These are phyloP conservation scores for Rhizophlyctis rosea DNA, from an alignment of 192 early-diverging fungal genomes.

Conservation along the genomic window DNA sequence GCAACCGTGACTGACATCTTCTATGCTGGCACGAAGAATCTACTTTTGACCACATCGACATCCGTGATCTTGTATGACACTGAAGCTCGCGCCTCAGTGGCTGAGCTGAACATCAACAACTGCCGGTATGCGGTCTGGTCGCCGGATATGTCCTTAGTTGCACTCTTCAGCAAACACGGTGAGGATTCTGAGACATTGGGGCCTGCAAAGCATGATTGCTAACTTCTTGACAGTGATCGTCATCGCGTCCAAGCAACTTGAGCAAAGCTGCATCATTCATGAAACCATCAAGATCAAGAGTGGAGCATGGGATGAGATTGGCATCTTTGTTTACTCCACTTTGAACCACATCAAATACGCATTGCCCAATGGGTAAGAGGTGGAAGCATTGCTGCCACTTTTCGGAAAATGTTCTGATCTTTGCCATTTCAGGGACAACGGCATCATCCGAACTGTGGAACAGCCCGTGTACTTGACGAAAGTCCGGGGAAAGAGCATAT, in stretches of 20 bases:
- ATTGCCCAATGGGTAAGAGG: conserved; percentile 80
- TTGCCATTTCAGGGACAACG: conserved; percentile 70
- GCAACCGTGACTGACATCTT: conserved; percentile 81
- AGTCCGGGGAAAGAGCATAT: conserved; percentile 80
- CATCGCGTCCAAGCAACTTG: conserved; percentile 79
- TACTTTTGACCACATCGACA: conserved; percentile 78
- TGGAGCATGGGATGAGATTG: conserved; percentile 90
- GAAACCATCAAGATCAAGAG: conserved; percentile 99
- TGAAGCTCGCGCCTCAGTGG: conserved; percentile 70
- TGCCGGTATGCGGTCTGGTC: conserved; percentile 97
- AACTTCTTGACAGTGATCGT: conserved; percentile 64
- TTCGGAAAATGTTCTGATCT: neutral
- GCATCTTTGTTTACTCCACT: conserved; percentile 92
- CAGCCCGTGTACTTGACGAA: conserved; percentile 90
- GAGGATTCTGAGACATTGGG: conserved; percentile 23
- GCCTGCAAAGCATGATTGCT: no score
- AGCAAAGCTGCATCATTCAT: conserved; percentile 87
- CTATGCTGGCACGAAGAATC: conserved; percentile 78
- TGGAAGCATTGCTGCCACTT: neutral
- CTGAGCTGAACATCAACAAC: conserved; percentile 76
- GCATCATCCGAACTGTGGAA: conserved; percentile 95
- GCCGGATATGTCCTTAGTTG: conserved; percentile 80
- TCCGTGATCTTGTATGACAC: conserved; percentile 91
- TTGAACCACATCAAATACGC: conserved; percentile 99
- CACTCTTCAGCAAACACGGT: conserved; percentile 95